Base-by-base conservation (phyloP, 306 rosid species). In the Castanea mollissima region DNA sequence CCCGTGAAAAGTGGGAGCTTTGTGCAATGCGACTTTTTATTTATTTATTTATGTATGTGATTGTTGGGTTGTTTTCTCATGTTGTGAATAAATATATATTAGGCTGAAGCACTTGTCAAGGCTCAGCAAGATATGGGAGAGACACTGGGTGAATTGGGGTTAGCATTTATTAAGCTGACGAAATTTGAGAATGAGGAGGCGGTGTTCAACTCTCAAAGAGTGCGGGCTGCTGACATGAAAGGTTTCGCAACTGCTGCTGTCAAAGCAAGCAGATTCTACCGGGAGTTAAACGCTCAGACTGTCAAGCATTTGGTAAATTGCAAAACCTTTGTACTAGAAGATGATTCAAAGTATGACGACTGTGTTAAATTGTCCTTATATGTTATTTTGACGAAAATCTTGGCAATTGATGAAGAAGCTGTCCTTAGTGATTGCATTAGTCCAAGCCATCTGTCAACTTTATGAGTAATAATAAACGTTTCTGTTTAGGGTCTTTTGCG, bases 121-220 rank as follows among this genome's bases (percentile, higher is more conserved):
- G 91, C 98, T 58, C 99, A 92, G 85, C 98, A 92, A 83, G 99
- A 92, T 73, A 95, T 90, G 91, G 98, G 96, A 74, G 99, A 91
- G 83, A 90, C 98, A 70, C 77, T 91, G 95, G 99, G 98, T 58
- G 99, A 90, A 77, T 76, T 95, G 73, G 98, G 99, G 71, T 74
- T 95, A 73, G 91, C 97, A 49, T 92, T 92, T 81, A 86, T 95
- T 71, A 95, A 95, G 73, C 62, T 95, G 75, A 90, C 96, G 9
- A 95, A 95, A 69, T 95, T 91, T 82, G 99, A 95, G 90, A 92
- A 83, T 51, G 99, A 92, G 78, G 94, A 89, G 86, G 94, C 95
- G 38, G 55, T 82, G 23, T 77, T 88, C 81, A 84, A 85, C 74
- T 76, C 92, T 69, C 99, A 95, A 77, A 90, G 92, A 83, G 87